phyloP scores from a whole-genome alignment of 108 stramenopile species.

The Cyclotella baltica region DNA sequence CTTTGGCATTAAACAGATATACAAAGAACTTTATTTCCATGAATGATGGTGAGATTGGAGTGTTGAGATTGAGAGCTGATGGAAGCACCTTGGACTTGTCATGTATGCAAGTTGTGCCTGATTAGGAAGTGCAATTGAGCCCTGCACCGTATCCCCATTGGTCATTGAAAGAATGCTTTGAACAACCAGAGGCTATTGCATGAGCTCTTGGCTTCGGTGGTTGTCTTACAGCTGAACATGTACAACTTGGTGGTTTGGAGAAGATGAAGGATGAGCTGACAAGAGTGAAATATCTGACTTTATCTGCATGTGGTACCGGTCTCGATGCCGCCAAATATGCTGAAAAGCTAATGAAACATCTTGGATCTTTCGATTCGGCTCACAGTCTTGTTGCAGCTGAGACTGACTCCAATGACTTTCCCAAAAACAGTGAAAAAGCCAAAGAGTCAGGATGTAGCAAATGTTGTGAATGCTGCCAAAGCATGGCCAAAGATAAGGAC shows the following conservation, averaged over 20 bases:
- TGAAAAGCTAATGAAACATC: conserved; percentile 96
- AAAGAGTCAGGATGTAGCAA: conserved; percentile 92
- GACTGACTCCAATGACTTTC: conserved; percentile 87
- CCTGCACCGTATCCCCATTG: conserved; percentile 97
- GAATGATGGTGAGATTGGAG: conserved; percentile 99
- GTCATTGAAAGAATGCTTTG: conserved; percentile 88
- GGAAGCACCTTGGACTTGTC: conserved; percentile 89
- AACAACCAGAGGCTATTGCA: conserved; percentile 80
- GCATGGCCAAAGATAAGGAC: too few relatives aligned
- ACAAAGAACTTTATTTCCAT: conserved; percentile 98
- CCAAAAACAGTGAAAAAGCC: conserved; percentile 62
- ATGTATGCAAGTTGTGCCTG: conserved; percentile 89
- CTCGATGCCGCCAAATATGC: conserved; percentile 94
- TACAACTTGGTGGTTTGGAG: conserved; percentile 91
- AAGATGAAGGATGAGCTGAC: conserved; percentile 69
- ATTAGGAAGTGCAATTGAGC: conserved; percentile 92
- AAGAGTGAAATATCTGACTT: conserved; percentile 83
- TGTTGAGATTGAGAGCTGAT: too few relatives aligned
- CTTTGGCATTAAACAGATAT: conserved; percentile 97
- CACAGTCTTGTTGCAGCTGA: conserved; percentile 93
- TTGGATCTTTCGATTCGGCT: conserved; percentile 94
- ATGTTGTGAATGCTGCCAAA: too few relatives aligned
- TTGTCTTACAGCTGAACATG: conserved; percentile 70
- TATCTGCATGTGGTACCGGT: conserved; percentile 98
- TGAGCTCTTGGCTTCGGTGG: conserved; percentile 93